A percentile compares a stretch with the other conserved stretches of the same genome.
These are phyloP conservation scores for Pseudozyma pruni DNA, from an alignment of 1,284 basidiomycete species.

Conservation along the genomic window DNA sequence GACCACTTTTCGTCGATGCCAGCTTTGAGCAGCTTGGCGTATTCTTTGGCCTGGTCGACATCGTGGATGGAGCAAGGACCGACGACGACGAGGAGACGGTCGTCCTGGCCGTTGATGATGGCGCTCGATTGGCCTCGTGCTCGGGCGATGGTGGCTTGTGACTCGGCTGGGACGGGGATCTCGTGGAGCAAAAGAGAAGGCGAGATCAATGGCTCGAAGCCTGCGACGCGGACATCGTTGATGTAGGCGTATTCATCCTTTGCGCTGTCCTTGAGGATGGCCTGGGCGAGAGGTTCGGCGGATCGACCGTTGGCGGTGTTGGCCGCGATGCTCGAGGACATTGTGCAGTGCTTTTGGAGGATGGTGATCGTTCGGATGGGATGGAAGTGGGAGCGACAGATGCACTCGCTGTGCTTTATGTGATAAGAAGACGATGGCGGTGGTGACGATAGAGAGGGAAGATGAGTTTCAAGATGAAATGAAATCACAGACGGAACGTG, in stretches of 20 bases:
- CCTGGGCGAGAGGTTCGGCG: constrained; percentile 42
- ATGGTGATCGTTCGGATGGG: too few relatives aligned
- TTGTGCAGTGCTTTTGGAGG: too few relatives aligned
- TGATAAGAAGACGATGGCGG: constrained; percentile 1
- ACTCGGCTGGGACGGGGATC: constrained; percentile 55
- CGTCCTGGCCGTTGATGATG: constrained; percentile 64
- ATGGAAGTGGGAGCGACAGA: not conserved
- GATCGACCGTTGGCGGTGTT: constrained; percentile 47
- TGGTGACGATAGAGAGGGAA: not conserved
- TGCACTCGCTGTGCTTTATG: not conserved
- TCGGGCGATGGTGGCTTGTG: constrained; percentile 58
- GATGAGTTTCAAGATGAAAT: not conserved
- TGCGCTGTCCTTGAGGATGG: constrained; percentile 20
- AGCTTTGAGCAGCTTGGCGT: constrained; percentile 73
- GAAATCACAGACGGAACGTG: too few relatives aligned
- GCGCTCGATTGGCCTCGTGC: constrained; percentile 54
- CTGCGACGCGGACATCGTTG: constrained; percentile 63
- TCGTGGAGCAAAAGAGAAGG: constrained; percentile 63
- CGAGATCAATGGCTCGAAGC: constrained; percentile 66
- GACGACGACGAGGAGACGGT: constrained; percentile 67
- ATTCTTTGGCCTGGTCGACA: constrained; percentile 86
- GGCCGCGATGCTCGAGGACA: constrained; percentile 41
- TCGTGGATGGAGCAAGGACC: constrained; percentile 98
- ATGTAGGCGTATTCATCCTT: constrained; percentile 51
- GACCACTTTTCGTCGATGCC: constrained; percentile 66